phyloP scores from a whole-genome alignment of 768 basidiomycete genomes.

The Cytidiella melzeri region DNA sequence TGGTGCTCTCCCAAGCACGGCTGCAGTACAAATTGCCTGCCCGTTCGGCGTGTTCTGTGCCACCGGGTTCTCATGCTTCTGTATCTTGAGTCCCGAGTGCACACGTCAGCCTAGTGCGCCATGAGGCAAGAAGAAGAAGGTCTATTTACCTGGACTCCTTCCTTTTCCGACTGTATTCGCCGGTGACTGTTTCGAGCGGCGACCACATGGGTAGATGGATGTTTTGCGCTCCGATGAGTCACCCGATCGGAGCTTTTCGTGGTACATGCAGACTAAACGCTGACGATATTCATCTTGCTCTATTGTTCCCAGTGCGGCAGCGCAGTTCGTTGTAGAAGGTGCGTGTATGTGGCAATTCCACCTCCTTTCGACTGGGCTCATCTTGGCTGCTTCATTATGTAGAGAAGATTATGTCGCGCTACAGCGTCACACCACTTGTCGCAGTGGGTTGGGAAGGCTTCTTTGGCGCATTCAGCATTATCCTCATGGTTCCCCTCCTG shows the following conservation, averaged over 20 bases:
- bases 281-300: conserved; percentile 4
- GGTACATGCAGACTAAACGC: not conserved
- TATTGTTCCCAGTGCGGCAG: conserved; percentile 58
- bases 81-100: too few species aligned
- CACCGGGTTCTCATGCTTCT: too few species aligned
- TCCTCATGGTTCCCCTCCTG: conserved; percentile 70
- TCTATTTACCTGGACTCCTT: conserved; percentile 3
- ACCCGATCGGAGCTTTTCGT: not conserved
- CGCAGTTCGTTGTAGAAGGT: conserved; percentile 86
- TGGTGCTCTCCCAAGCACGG: too few species aligned
- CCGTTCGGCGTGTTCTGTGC: too few species aligned
- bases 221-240: not conserved
- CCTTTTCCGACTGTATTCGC: conserved; percentile 1
- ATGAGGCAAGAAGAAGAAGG: too few species aligned
- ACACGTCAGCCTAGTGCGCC: too few species aligned
- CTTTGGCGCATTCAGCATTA: conserved; percentile 78
- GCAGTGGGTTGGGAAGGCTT: conserved; percentile 95
- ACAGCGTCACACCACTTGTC: conserved; percentile 81
- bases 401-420: conserved; percentile 89
- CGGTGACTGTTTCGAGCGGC: not conserved
- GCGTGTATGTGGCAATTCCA: not conserved
- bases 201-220: not conserved
- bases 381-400: conserved; percentile 3
- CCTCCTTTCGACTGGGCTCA: not conserved
- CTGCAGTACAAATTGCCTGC: too few species aligned